Evolutionary conservation across 305 asterid species (phyloP), one percentile per base, ranked within the genome.

Genomic region (Fraxinus greggii): DNA sequence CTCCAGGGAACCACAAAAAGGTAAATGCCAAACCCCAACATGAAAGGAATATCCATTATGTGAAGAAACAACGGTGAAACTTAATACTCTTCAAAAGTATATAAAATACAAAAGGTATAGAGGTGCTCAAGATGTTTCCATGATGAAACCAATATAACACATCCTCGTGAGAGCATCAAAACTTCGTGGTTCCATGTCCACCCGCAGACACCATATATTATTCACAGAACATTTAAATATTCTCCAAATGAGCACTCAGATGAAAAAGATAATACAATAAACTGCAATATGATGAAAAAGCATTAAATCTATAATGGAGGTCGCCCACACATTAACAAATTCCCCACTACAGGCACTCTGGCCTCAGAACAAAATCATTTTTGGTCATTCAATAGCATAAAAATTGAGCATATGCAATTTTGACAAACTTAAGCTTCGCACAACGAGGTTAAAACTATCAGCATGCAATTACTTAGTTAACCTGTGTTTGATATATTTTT

Each of bases 41-140:
- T 65, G 82, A 78, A 88, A 81, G 85, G 80, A 88, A 86, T 89
- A 88, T 92, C 84, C 91, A 87, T 81, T 67, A 82, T 85, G 93
- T 78, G 85, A 89, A 89, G 85, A 89, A 92, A 88, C 89, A 79
- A 86, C 89, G 82, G 81, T 51, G 87, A 86, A 72, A 77, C 59
- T 78, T 79, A 79, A 70, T 80, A 80, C 38, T 51, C 78, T n/a
- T 56, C 40, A 84, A 80, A 77, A 56, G 32, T 32, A 29, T 75
- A 33, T 48, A 48, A 56, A 76, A 67, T 79, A 81, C 76, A 65
- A 56, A 78, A 74, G 77, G n/a, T 79, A 32, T 33, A 75, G 80
- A 75, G 38, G 83, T 72, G 75, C 75, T 29, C 75, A 70, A 70
- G 75, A 78, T 78, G 81, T 63, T 80, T 75, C 81, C 79, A 74